Evolutionary conservation across 169 alveolate genomes (phyloP).

Genomic region (Cryptosporidium bovis): DNA sequence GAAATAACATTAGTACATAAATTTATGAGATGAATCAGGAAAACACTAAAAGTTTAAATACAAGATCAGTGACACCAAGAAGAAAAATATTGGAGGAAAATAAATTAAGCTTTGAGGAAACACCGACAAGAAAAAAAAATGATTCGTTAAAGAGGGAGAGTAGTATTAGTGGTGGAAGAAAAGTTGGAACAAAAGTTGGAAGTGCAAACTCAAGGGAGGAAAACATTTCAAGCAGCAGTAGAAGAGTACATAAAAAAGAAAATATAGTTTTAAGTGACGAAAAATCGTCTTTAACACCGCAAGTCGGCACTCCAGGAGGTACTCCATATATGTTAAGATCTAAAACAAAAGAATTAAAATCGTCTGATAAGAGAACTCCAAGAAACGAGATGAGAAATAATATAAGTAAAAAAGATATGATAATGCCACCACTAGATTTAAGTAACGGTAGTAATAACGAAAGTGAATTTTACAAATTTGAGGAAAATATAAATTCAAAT

Average conservation of each 20-base stretch:
- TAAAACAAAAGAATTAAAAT: constrained; percentile 17
- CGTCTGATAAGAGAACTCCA: background rate
- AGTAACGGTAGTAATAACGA: background rate
- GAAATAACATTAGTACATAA: no score
- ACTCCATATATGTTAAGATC: constrained; percentile 66
- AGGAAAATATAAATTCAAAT: background rate
- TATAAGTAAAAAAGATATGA: constrained; percentile 10
- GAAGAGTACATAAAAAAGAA: background rate
- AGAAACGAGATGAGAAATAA: background rate
- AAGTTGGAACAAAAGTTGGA: background rate
- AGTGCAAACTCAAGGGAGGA: background rate
- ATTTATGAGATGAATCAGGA: constrained; percentile 44
- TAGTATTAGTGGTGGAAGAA: constrained; percentile 13
- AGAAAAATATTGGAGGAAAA: background rate
- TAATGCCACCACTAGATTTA: constrained; percentile 61
- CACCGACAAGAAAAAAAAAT: constrained; percentile 8
- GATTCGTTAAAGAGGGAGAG: constrained; percentile 1
- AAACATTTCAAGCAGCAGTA: background rate
- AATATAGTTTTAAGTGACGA: background rate
- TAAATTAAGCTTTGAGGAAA: background rate
- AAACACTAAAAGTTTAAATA: constrained; percentile 31
- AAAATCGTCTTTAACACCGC: constrained; percentile 12
- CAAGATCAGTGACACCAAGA: constrained; percentile 12
- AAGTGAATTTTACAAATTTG: constrained; percentile 30
- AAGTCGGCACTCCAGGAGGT: constrained; percentile 67